These are phyloP conservation scores for Wickerhamiella occidentalis DNA, from an alignment of 805 yeast genomes.

Conservation along the genomic window DNA sequence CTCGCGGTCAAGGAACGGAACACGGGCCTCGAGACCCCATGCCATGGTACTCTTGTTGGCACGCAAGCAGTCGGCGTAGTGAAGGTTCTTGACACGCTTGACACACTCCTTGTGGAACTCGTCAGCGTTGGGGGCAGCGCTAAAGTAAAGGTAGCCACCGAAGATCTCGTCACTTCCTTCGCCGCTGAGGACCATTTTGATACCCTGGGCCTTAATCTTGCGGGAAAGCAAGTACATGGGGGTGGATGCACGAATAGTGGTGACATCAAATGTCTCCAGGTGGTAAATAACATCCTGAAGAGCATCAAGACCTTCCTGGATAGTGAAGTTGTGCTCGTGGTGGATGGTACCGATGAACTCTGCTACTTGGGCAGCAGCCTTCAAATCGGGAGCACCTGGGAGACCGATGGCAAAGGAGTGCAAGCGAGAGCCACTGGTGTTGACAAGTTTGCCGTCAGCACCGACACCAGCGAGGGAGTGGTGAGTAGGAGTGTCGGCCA, in stretches of 20 bases:
- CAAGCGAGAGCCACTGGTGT: conserved; percentile 49
- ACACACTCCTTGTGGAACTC: conserved; percentile 97
- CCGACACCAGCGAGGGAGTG: conserved; percentile 85
- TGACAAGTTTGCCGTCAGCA: conserved; percentile 66
- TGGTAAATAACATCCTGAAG: conserved; percentile 88
- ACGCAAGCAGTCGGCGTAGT: conserved; percentile 91
- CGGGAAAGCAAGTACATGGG: conserved; percentile 95
- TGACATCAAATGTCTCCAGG: conserved; percentile 95
- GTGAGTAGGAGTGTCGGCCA: conserved; percentile 47
- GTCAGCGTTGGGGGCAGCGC: conserved; percentile 82
- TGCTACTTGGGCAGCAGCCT: conserved; percentile 95
- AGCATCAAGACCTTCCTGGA: conserved; percentile 94
- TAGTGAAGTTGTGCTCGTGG: conserved; percentile 95
- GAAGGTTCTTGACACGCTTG: conserved; percentile 92
- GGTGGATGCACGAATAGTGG: conserved; percentile 97
- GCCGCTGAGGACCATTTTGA: conserved; percentile 97
- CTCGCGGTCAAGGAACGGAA: conserved; percentile 92
- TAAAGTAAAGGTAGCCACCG: conserved; percentile 97
- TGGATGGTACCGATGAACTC: conserved; percentile 91
- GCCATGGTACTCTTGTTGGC: conserved; percentile 99
- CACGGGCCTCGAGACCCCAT: conserved; percentile 99
- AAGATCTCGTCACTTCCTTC: conserved; percentile 99
- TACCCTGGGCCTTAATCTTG: conserved; percentile 98
- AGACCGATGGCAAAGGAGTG: conserved; percentile 97
- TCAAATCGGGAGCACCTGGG: conserved; percentile 94